Conservation (phyloP, 805 yeast genomes). For the Teunomyces tritomae region DNA sequence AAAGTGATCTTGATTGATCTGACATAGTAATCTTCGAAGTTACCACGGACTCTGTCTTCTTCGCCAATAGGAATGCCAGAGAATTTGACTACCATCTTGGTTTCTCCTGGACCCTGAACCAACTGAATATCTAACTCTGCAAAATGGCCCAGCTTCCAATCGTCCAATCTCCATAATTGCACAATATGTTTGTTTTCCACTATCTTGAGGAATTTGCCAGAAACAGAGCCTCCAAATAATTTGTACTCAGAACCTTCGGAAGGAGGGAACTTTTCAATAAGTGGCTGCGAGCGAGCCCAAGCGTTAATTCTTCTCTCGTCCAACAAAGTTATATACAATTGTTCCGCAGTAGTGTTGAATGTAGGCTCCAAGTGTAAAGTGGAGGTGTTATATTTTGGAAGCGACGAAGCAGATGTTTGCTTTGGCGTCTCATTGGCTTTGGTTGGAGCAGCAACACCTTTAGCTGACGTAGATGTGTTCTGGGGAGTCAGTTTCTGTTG, state of each 20-base stretch:
- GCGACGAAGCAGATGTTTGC: constrained; percentile 15
- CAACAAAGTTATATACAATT: constrained; percentile 71
- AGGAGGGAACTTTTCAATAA: constrained; percentile 47
- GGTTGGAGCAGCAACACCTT: constrained; percentile 10
- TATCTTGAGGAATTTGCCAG: constrained; percentile 64
- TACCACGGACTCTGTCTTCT: constrained; percentile 80
- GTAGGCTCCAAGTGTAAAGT: constrained; percentile 72
- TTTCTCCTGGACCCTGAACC: constrained; percentile 79
- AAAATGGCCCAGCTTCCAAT: constrained; percentile 84
- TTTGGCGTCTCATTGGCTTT: constrained; percentile 4
- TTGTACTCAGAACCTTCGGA: constrained; percentile 60
- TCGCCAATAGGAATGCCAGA: constrained; percentile 93
- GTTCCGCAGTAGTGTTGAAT: constrained; percentile 87
- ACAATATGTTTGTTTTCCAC: constrained; percentile 58
- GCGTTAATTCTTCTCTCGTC: constrained; percentile 80
- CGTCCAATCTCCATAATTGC: constrained; percentile 82
- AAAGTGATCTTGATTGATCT: constrained; percentile 86
- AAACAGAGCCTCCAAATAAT: constrained; percentile 84
- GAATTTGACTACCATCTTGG: constrained; percentile 74
- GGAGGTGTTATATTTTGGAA: constrained; percentile 76
- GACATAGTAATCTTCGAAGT: constrained; percentile 87
- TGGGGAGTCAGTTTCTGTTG: constrained; percentile 9
- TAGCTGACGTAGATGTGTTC: constrained; percentile 9
- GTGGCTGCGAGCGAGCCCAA: constrained; percentile 80
- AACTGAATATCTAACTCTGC: constrained; percentile 67